Conservation (phyloP, 1,284 basidiomycete genomes). For the Somion occarium region DNA sequence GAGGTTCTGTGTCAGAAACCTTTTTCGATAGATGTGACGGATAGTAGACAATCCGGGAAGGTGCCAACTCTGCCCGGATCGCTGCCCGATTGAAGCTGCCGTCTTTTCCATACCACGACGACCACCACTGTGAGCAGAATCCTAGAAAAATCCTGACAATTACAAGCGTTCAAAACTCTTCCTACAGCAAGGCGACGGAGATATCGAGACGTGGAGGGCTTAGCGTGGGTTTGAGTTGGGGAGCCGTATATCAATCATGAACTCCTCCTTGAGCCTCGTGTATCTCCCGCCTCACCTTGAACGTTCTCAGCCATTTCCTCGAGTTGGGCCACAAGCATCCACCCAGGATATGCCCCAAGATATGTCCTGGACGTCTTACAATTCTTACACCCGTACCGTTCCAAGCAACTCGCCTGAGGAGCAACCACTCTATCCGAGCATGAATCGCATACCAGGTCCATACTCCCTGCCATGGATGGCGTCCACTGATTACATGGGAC, state of each 20-base stretch:
- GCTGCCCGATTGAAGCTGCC: neutral
- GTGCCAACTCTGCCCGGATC: neutral
- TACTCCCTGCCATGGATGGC: neutral
- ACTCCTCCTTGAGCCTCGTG: slow-evolving; percentile 24
- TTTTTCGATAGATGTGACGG: neutral
- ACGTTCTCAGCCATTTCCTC: slow-evolving; percentile 11
- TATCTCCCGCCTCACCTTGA: slow-evolving; percentile 16
- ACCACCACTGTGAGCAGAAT: neutral
- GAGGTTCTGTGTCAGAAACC: neutral
- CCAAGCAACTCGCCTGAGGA: slow-evolving; percentile 19
- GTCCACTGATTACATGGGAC: neutral
- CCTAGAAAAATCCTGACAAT: neutral
- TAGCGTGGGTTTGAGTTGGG: neutral
- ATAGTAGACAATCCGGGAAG: neutral
- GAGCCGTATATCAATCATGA: slow-evolving; percentile 18
- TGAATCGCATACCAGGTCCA: slow-evolving; percentile 19
- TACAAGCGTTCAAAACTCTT: neutral
- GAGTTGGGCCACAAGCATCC: slow-evolving; percentile 15
- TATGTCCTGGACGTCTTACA: slow-evolving; percentile 20
- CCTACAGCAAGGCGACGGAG: neutral
- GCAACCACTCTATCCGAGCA: slow-evolving; percentile 31
- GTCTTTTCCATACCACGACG: neutral
- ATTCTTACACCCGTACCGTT: slow-evolving; percentile 18
- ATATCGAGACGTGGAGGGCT: neutral
- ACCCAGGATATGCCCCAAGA: slow-evolving; percentile 14